Conservation (phyloP, 2,329 filamentous ascomycete species). For the Beauveria varroae region DNA sequence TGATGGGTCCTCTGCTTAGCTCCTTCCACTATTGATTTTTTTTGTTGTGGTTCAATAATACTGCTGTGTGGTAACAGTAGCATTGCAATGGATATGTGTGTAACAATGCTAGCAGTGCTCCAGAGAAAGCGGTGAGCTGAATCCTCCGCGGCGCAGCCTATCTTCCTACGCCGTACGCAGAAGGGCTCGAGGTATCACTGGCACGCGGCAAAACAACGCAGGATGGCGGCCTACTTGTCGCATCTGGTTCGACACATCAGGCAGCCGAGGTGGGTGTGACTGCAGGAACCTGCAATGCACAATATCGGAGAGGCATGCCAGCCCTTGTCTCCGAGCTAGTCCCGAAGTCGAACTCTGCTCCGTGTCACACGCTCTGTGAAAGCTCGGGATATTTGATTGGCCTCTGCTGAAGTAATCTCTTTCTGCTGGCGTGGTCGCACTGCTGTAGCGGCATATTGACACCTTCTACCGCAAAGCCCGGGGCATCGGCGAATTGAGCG, state of each 20-base stretch:
- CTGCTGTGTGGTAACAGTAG: neutral
- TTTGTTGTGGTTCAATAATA: neutral
- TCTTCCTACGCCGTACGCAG: neutral
- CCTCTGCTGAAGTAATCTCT: neutral
- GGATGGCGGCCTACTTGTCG: neutral
- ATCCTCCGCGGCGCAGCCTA: neutral
- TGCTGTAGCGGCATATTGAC: neutral
- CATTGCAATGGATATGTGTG: neutral
- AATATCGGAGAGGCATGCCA: conserved; percentile 4
- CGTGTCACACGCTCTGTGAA: neutral
- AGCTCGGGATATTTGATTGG: neutral
- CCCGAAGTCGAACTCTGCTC: neutral
- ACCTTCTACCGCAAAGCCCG: neutral
- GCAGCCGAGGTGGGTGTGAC: neutral
- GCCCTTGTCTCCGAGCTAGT: conserved; percentile 3
- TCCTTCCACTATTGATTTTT: neutral
- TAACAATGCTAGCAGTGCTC: neutral
- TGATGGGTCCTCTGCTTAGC: neutral
- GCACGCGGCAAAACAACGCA: neutral
- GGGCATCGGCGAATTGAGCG: neutral
- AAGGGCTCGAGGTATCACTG: neutral
- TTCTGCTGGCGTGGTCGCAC: neutral
- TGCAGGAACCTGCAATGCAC: conserved; percentile 1
- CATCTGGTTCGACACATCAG: conserved; percentile 5
- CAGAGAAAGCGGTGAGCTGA: neutral